phyloP scores from a whole-genome alignment of 768 basidiomycete genomes.

The Roridomyces roridus region DNA sequence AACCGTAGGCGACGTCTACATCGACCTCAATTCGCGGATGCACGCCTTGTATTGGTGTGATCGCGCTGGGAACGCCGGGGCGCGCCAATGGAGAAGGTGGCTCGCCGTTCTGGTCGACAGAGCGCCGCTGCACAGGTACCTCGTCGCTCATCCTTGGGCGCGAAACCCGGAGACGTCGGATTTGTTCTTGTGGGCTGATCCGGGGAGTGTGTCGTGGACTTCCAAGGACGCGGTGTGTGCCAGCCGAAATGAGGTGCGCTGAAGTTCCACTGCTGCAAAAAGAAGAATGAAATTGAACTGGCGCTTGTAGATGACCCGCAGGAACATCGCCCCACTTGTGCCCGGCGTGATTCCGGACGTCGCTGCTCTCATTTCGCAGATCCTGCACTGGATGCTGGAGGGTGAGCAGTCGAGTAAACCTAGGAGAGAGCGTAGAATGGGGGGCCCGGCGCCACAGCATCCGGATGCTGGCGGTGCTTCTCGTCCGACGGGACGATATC shows the following conservation, averaged over 20 bases:
- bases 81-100: constrained; percentile 8
- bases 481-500: too few relatives aligned
- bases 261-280: too few relatives aligned
- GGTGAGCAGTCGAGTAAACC: background rate
- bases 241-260: background rate
- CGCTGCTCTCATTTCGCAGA: constrained; percentile 7
- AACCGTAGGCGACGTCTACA: constrained; percentile 30
- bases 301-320: constrained; percentile 8
- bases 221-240: constrained; percentile 11
- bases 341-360: constrained; percentile 10
- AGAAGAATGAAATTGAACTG: too few relatives aligned
- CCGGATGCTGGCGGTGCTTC: too few relatives aligned
- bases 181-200: constrained; percentile 19
- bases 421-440: too few relatives aligned
- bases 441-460: too few relatives aligned
- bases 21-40: constrained; percentile 22
- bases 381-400: constrained; percentile 12
- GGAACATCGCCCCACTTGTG: constrained; percentile 4
- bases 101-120: constrained; percentile 10
- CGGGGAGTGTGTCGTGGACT: constrained; percentile 13
- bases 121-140: constrained; percentile 7
- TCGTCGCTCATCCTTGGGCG: constrained; percentile 19
- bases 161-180: constrained; percentile 11
- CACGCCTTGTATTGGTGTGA: constrained; percentile 19
- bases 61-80: background rate